These are phyloP conservation scores for Microbotryum saponariae DNA, from an alignment of 1,284 basidiomycete species.

Conservation along the genomic window DNA sequence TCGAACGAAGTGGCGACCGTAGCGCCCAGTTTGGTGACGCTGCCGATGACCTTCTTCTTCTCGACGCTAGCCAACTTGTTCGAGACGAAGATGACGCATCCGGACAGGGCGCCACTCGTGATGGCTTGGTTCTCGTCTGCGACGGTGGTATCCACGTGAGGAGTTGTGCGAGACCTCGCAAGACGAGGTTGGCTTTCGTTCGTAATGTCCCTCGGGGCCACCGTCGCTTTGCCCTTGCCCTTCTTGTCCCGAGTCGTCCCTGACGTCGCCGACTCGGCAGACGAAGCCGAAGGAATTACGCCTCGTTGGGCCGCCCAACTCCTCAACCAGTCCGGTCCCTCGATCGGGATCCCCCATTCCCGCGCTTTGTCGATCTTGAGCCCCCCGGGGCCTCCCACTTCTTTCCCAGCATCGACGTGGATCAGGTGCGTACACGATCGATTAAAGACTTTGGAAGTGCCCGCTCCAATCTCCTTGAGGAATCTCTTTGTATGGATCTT, in stretches of 20 bases:
- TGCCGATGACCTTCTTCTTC: constrained; percentile 3
- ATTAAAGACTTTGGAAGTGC: constrained; percentile 55
- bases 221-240: background rate
- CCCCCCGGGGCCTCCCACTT: constrained; percentile 62
- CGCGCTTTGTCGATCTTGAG: constrained; percentile 62
- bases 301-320: background rate
- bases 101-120: constrained; percentile 2
- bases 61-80: constrained; percentile 5
- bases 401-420: constrained; percentile 42
- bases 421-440: constrained; percentile 43
- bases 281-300: too few relatives aligned
- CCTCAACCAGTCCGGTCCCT: constrained; percentile 56
- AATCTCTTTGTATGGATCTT: constrained; percentile 14
- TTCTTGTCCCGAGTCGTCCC: background rate
- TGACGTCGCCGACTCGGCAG: background rate
- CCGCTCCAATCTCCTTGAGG: constrained; percentile 36
- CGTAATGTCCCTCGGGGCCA: constrained; percentile 9
- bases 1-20: background rate
- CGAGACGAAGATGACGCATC: constrained; percentile 20
- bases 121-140: background rate
- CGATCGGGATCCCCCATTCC: constrained; percentile 60
- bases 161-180: background rate
- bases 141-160: background rate
- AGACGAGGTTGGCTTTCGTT: constrained; percentile 2
- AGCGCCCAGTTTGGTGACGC: constrained; percentile 17